Evolutionary conservation across 495 filamentous ascomycete genomes (phyloP).

Genomic region (Cercophora newfieldiana): DNA sequence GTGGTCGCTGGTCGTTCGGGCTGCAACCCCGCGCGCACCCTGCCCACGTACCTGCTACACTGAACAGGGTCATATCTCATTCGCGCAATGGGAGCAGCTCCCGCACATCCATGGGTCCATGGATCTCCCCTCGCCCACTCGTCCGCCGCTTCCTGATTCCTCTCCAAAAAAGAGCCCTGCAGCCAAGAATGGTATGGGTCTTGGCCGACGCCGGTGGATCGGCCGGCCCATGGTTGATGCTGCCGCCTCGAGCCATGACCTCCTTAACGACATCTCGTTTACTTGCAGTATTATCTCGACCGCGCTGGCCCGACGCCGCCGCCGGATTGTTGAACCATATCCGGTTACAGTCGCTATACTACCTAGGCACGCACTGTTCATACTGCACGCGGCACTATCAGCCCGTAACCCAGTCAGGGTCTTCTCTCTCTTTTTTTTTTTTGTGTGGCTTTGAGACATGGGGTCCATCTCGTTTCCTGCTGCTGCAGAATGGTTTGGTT

Average conservation of each 20-base stretch:
- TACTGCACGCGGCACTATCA: not conserved
- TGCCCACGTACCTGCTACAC: constrained; percentile 9
- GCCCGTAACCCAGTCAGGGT: not conserved
- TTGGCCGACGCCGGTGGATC: constrained; percentile 28
- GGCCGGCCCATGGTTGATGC: constrained; percentile 16
- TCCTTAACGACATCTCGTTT: constrained; percentile 17
- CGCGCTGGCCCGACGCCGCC: constrained; percentile 1
- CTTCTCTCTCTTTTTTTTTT: too few species aligned
- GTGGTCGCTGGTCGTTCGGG: constrained; percentile 8
- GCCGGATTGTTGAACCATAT: constrained; percentile 13
- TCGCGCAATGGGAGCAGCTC: not conserved
- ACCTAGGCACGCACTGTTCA: too few species aligned
- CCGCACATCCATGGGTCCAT: too few species aligned
- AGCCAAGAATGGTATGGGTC: constrained; percentile 18
- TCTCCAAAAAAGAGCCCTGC: constrained; percentile 14
- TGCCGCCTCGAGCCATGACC: not conserved
- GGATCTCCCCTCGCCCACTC: constrained; percentile 8
- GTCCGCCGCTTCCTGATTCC: not conserved
- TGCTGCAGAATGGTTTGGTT: not conserved
- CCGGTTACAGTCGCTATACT: constrained; percentile 4
- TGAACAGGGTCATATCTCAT: constrained; percentile 18
- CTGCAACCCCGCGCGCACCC: constrained; percentile 21
- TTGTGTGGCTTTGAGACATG: too few species aligned
- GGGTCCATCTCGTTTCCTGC: too few species aligned
- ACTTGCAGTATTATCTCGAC: not conserved